A percentile compares a stretch with the other conserved stretches of the same genome.
Evolutionary conservation across 495 filamentous ascomycete genomes (phyloP).

Genomic region (Neurospora terricola): DNA sequence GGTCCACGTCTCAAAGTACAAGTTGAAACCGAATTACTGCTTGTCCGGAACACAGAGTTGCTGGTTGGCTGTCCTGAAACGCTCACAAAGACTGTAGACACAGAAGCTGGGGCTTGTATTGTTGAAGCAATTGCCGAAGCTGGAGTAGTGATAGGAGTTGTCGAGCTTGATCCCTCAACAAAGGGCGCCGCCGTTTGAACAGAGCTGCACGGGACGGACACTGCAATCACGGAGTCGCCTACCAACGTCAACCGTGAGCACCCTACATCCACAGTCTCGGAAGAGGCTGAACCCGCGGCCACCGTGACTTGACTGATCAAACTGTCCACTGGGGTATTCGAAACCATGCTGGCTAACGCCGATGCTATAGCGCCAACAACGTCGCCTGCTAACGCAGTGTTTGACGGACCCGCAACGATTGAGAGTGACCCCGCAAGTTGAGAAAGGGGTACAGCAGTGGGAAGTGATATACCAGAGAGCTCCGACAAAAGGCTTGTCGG

Average conservation of each 20-base stretch:
- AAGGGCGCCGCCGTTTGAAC: not conserved
- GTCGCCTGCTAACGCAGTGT: slow-evolving; percentile 4
- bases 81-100: not conserved
- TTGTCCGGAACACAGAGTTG: not conserved
- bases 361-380: slow-evolving; percentile 8
- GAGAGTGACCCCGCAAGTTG: slow-evolving; percentile 5
- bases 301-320: slow-evolving; percentile 4
- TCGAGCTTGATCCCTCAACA: not conserved
- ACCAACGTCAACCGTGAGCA: slow-evolving; percentile 8
- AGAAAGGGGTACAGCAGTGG: slow-evolving; percentile 1
- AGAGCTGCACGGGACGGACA: slow-evolving; percentile 5
- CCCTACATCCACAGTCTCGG: not conserved
- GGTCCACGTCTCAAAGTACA: not conserved
- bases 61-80: not conserved
- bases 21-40: not conserved
- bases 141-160: not conserved
- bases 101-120: not conserved
- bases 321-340: slow-evolving; percentile 1
- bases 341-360: slow-evolving; percentile 5
- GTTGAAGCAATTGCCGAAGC: not conserved
- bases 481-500: slow-evolving; percentile 1
- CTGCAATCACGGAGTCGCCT: slow-evolving; percentile 2
- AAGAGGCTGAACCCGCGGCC: not conserved
- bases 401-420: slow-evolving; percentile 2
- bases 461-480: slow-evolving; percentile 5